These are phyloP conservation scores for Fusarium concolor DNA, from an alignment of 2,329 filamentous ascomycete species.

Conservation along the genomic window DNA sequence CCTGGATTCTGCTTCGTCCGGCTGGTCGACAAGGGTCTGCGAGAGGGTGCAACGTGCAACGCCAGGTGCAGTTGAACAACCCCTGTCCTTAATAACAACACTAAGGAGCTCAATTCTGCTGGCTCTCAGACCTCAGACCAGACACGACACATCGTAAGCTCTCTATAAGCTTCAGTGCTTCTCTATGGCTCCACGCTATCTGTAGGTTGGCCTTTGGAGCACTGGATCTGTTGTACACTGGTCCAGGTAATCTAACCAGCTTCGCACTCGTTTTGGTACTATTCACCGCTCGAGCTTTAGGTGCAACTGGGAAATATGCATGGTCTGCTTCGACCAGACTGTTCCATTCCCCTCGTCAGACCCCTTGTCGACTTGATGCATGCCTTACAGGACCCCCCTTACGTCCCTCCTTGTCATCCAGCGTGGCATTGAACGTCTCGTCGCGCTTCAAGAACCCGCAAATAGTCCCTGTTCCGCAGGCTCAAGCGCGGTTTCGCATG, in stretches of 20 bases:
- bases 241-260: slow-evolving; percentile 3
- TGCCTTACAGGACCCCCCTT: slow-evolving; percentile 40
- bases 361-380: slow-evolving; percentile 38
- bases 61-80: slow-evolving; percentile 21
- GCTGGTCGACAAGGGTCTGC: slow-evolving; percentile 30
- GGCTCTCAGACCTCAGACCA: slow-evolving; percentile 21
- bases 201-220: not conserved
- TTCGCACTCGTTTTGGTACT: slow-evolving; percentile 6
- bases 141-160: slow-evolving; percentile 30
- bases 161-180: not conserved
- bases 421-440: slow-evolving; percentile 46
- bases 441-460: slow-evolving; percentile 38
- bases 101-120: slow-evolving; percentile 25
- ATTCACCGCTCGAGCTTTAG: slow-evolving; percentile 41
- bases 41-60: slow-evolving; percentile 28
- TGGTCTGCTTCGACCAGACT: slow-evolving; percentile 30
- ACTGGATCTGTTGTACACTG: slow-evolving; percentile 1
- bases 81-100: slow-evolving; percentile 27
- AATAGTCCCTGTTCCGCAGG: slow-evolving; percentile 39
- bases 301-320: slow-evolving; percentile 36
- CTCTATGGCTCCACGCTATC: slow-evolving; percentile 23
- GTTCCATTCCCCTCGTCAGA: slow-evolving; percentile 34
- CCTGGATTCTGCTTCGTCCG: slow-evolving; percentile 24
- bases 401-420: slow-evolving; percentile 44
- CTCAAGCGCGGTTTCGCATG: slow-evolving; percentile 41